Evolutionary conservation across 768 basidiomycete genomes (phyloP).

Genomic region (Russula griseocarnosa): DNA sequence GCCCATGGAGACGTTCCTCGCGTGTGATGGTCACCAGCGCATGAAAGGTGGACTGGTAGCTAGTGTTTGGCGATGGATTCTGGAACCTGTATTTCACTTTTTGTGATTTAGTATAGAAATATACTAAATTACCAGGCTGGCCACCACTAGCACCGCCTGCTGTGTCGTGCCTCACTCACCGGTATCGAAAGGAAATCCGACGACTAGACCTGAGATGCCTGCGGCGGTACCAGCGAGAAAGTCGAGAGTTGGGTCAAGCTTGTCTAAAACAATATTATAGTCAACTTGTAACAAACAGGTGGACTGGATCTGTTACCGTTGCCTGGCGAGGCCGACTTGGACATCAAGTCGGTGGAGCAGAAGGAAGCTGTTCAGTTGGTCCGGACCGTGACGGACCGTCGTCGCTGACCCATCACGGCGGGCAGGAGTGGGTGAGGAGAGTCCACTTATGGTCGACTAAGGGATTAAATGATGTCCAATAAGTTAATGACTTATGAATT

Average conservation of each 20-base stretch:
- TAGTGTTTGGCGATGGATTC: slow-evolving; percentile 51
- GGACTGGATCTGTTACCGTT: neutral
- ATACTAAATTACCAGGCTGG: too few species aligned
- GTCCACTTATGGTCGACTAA: too few species aligned
- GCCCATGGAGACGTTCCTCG: slow-evolving; percentile 63
- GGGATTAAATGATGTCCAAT: too few species aligned
- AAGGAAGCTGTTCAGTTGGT: too few species aligned
- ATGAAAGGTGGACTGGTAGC: slow-evolving; percentile 60
- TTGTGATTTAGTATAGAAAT: neutral
- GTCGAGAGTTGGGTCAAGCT: slow-evolving; percentile 62
- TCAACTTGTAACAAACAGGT: neutral
- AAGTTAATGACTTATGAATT: too few species aligned
- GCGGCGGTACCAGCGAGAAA: slow-evolving; percentile 76
- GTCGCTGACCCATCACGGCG: too few species aligned
- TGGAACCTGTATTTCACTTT: slow-evolving; percentile 84
- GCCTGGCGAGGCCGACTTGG: slow-evolving; percentile 1
- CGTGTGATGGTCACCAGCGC: slow-evolving; percentile 63
- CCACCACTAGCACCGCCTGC: too few species aligned
- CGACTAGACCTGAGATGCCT: slow-evolving; percentile 37
- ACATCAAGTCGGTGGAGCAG: slow-evolving; percentile 6
- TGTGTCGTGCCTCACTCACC: slow-evolving; percentile 29
- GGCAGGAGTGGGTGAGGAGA: too few species aligned
- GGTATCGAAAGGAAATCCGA: slow-evolving; percentile 37
- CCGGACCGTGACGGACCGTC: too few species aligned
- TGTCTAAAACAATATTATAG: slow-evolving; percentile 15